Percentiles rank a stretch among this genome's conserved stretches.
phyloP scores from a whole-genome alignment of 225 moss, liverwort and hornwort genomes.

The Bryum argenteum region DNA sequence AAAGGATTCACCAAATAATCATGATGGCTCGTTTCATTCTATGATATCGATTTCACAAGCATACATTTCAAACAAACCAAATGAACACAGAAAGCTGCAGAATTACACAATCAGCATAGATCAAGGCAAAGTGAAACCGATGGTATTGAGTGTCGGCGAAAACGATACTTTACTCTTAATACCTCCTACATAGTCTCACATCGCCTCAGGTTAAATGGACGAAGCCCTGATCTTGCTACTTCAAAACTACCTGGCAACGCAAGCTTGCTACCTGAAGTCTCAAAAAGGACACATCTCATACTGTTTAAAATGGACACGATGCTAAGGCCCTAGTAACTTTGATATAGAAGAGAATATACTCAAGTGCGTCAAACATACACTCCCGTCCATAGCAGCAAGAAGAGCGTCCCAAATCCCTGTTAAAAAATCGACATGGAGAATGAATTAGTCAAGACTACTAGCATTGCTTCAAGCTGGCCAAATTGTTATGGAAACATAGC shows the following conservation, averaged over 20 bases:
- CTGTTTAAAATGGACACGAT: conserved; percentile 24
- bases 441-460: conserved; percentile 20
- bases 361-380: conserved; percentile 76
- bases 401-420: conserved; percentile 97
- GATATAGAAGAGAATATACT: conserved; percentile 23
- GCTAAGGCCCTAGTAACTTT: conserved; percentile 34
- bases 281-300: conserved; percentile 20
- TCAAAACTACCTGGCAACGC: conserved; percentile 25
- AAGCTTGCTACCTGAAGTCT: conserved; percentile 28
- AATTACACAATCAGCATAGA: conserved; percentile 10
- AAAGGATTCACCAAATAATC: conserved; percentile 20
- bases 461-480: neutral
- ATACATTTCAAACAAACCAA: conserved; percentile 9
- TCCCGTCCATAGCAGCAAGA: conserved; percentile 94
- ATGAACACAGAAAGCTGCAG: conserved; percentile 22
- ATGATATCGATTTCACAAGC: conserved; percentile 5
- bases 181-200: conserved; percentile 26
- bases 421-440: conserved; percentile 8
- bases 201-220: conserved; percentile 15
- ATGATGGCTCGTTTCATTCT: conserved; percentile 6
- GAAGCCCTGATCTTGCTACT: conserved; percentile 20
- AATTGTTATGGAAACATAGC: neutral
- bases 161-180: conserved; percentile 27
- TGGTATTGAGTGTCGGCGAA: conserved; percentile 17
- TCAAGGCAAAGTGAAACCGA: conserved; percentile 27